Evolutionary conservation across 495 filamentous ascomycete genomes (phyloP), one percentile per base, ranked within the genome.

Genomic region (Penicillium chermesinum): DNA sequence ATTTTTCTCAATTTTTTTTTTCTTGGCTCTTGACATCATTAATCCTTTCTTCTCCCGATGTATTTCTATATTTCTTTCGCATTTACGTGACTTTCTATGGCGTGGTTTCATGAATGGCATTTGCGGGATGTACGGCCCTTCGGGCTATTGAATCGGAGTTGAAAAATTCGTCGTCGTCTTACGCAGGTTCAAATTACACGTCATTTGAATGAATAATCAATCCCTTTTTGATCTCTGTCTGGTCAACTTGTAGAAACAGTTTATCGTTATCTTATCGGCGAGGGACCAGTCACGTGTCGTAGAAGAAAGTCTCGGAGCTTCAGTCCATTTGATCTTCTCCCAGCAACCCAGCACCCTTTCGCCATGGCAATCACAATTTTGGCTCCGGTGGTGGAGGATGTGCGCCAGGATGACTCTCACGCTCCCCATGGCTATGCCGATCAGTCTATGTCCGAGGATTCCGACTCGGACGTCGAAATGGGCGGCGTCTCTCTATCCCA

Each of bases 341-440:
- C 30, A 16, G 41, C 42, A 20, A 25, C 16, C 6, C 37, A n/a
- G n/a, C n/a, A 41, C 5, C 35, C 15, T 12, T 7, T 49, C 32
- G 53, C 14, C 13, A 95, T 95, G 88, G 80, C 87, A 35, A 89
- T 93, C 55, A 87, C 84, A 17, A 91, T 93, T 53, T 70, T 82
- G n/a, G 69, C 83, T 2, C 88, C 88, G 19, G 74, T 76, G 22
- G 62, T 62, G 36, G 70, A 75, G 38, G 59, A 71, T 44, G 43
- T 61, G 15, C 25, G 25, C 25, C 25, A 30, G 25, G 10, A 30
- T 4, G 10, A 30, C 10, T 4, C 25, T 10, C 25, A 30, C 50
- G 57, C 50, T 53, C 62, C 46, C 42, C 49, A 62, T 47, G 44
- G 51, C 51, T 58, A 65, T 43, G 55, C 64, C 48, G 59, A 73